Evolutionary conservation across 2,329 filamentous ascomycete genomes (phyloP).

Genomic region (Cladosporium sphaerospermum): DNA sequence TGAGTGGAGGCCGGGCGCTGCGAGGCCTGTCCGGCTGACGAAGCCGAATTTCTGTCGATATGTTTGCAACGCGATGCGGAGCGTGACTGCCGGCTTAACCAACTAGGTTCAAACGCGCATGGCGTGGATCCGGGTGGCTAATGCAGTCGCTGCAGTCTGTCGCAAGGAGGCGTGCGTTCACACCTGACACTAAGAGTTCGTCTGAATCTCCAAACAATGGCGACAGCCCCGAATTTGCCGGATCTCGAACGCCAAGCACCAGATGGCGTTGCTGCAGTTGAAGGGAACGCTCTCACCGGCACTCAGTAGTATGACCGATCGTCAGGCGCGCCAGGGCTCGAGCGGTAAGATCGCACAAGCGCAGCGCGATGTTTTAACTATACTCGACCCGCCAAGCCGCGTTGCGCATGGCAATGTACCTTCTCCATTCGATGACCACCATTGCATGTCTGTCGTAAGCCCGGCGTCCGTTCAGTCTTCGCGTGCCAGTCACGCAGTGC

Average conservation of each 20-base stretch:
- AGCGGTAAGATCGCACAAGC: conserved; percentile 12
- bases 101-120: conserved; percentile 9
- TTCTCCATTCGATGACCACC: neutral
- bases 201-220: neutral
- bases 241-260: conserved; percentile 9
- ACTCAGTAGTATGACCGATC: conserved; percentile 7
- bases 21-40: neutral
- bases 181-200: conserved; percentile 1
- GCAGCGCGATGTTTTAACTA: conserved; percentile 11
- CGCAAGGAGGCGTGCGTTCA: neutral
- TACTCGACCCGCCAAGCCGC: conserved; percentile 8
- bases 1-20: neutral
- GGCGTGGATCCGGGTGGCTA: neutral
- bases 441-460: neutral
- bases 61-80: conserved; percentile 7
- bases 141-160: neutral
- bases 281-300: conserved; percentile 3
- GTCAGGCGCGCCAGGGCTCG: neutral
- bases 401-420: neutral
- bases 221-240: conserved; percentile 1
- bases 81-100: conserved; percentile 4
- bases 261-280: conserved; percentile 9
- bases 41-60: neutral
- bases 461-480: neutral
- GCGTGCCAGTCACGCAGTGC: neutral